Base-by-base conservation (phyloP, 495 filamentous ascomycete species). In the Chaetomium tenue region DNA sequence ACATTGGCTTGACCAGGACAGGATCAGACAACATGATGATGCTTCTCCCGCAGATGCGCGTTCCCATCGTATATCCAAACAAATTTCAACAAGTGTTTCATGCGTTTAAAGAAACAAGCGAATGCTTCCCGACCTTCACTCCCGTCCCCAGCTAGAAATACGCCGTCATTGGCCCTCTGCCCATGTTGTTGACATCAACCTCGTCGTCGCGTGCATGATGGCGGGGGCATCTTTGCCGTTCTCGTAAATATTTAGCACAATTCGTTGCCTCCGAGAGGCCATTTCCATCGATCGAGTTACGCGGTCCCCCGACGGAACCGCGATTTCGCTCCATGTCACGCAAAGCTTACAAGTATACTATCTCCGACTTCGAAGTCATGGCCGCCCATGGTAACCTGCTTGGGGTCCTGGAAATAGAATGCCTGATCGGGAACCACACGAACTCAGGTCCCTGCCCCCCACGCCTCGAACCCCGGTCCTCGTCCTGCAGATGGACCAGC, bases 391-490 rank as follows among this genome's bases (percentile, higher is more conserved):
- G 54, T 18, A 57, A 25, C 4, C 39, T 26, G 20, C 33, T 42
- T 20, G 54, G 11, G 20, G 37, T n/a, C 52, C 23, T 23, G 8
- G 23, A 13, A 16, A 55, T 13, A n/a, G 23, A 39, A n/a, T 55
- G 7, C 53, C 18, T 37, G 16, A 55, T 52, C 46, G 51, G 15
- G 25, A 18, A 30, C 11, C 25, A 30, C 25, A 18, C 15, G 25
- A 20, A 8, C 6, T 12, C 28, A 37, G 23, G 52, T 54, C 30
- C 55, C 37, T 16, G 1, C 20, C 5, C 58, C 46, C 46, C 58
- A 60, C 58, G 46, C 22, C 51, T 37, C 16, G 16, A 33, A 33
- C 26, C 58, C 58, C 22, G 58, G 58, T 25, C n/a, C 28, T 37
- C 5, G 4, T 60, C 58, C 20, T 60, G 58, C 58, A 60, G 58